Conservation (phyloP, 352 stramenopile species). For the Phytophthora fragariae region DNA sequence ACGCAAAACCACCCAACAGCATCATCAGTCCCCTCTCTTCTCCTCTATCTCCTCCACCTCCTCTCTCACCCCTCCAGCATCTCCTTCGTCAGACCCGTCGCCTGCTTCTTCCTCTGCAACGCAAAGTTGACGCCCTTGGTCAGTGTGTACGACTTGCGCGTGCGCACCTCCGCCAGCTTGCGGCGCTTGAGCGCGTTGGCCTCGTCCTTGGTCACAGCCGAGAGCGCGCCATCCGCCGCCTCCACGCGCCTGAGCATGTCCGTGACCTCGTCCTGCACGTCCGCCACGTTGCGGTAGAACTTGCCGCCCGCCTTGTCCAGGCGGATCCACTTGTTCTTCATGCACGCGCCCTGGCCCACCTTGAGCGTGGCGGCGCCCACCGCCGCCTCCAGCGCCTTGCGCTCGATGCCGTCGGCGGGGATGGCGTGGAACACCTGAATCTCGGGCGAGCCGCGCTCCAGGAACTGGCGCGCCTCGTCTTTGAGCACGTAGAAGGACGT, state of each 20-base stretch:
- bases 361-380: slow-evolving; percentile 93
- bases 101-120: slow-evolving; percentile 95
- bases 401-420: slow-evolving; percentile 67
- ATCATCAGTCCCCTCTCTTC: slow-evolving; percentile 1
- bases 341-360: slow-evolving; percentile 96
- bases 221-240: slow-evolving; percentile 59
- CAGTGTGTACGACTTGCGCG: slow-evolving; percentile 96
- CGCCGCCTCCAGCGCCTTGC: slow-evolving; percentile 80
- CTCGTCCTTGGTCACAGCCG: slow-evolving; percentile 73
- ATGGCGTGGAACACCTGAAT: slow-evolving; percentile 88
- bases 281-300: slow-evolving; percentile 83
- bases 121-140: slow-evolving; percentile 94
- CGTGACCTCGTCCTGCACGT: slow-evolving; percentile 71
- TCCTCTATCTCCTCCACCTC: background rate
- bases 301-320: slow-evolving; percentile 93
- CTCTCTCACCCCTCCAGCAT: slow-evolving; percentile 94
- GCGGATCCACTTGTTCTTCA: slow-evolving; percentile 98
- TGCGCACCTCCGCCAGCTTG: slow-evolving; percentile 82
- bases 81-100: slow-evolving; percentile 98
- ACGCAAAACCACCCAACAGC: slow-evolving; percentile 9
- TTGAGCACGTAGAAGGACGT: slow-evolving; percentile 95
- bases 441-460: slow-evolving; percentile 81
- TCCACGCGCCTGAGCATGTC: slow-evolving; percentile 90
- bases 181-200: slow-evolving; percentile 85
- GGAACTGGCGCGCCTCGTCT: slow-evolving; percentile 87